Conservation (phyloP, 345 rosid genomes). For the Mallotus nudiflorus region DNA sequence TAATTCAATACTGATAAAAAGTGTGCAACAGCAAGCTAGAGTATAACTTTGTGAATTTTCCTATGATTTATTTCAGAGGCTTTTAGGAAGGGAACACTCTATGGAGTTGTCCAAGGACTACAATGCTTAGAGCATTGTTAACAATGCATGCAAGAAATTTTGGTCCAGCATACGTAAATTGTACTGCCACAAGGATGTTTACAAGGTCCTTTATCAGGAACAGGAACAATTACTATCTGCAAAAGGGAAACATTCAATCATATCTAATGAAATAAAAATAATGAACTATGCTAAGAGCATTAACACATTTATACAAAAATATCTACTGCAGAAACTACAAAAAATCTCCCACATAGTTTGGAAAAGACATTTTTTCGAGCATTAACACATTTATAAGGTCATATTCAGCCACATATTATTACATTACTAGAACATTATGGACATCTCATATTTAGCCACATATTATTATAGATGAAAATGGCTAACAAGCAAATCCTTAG, state of each 20-base stretch:
- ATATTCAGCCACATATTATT: neutral
- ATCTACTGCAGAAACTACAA: neutral
- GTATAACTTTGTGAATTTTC: neutral
- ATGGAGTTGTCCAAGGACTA: neutral
- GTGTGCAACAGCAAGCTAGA: neutral
- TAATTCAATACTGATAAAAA: neutral
- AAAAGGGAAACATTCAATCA: constrained; percentile 5
- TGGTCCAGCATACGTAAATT: constrained; percentile 60
- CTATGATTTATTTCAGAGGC: too few relatives aligned
- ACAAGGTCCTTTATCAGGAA: constrained; percentile 93
- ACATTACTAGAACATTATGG: neutral
- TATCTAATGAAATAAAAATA: neutral
- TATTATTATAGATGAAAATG: neutral
- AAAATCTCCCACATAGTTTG: neutral
- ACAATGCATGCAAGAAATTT: neutral
- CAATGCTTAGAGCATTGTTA: neutral
- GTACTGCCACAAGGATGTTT: constrained; percentile 89
- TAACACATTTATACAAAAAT: neutral
- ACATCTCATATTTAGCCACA: neutral
- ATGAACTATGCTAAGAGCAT: neutral
- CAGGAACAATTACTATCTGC: constrained; percentile 77
- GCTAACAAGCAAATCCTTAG: neutral
- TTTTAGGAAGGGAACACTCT: too few relatives aligned
- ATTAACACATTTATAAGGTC: too few relatives aligned
- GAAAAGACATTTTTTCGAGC: too few relatives aligned